Evolutionary conservation across 2,329 filamentous ascomycete species (phyloP).

Genomic region (Aschersonia sp.): DNA sequence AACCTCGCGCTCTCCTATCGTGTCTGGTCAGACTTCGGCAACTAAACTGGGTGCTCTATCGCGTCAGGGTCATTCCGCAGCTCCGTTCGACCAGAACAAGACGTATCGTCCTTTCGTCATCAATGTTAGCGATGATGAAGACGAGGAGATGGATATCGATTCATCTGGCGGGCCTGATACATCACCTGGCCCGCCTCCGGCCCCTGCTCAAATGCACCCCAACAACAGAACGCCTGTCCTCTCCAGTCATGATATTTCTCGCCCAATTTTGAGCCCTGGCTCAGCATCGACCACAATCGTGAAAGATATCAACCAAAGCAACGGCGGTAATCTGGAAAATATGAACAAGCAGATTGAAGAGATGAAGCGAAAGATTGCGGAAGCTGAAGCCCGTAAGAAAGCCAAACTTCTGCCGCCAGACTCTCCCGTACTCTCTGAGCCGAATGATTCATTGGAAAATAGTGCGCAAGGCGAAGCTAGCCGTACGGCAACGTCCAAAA

Average conservation of each 20-base stretch:
- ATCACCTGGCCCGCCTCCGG: conserved; percentile 15
- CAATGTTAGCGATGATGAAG: conserved; percentile 64
- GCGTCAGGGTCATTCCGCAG: conserved; percentile 11
- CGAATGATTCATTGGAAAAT: conserved; percentile 11
- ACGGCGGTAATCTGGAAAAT: conserved; percentile 26
- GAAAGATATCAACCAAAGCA: conserved; percentile 16
- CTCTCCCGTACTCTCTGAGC: conserved; percentile 15
- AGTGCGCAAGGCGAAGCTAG: conserved; percentile 9
- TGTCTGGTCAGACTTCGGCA: background rate
- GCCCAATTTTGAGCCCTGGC: conserved; percentile 25
- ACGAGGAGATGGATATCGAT: conserved; percentile 48
- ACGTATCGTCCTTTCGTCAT: conserved; percentile 59
- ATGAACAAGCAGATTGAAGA: conserved; percentile 46
- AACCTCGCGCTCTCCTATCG: too few species aligned
- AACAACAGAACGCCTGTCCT: conserved; percentile 28
- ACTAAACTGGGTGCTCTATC: conserved; percentile 16
- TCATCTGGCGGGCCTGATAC: conserved; percentile 30
- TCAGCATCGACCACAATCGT: conserved; percentile 22
- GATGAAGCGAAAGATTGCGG: conserved; percentile 43
- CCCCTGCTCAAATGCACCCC: conserved; percentile 21
- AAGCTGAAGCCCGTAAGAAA: conserved; percentile 41
- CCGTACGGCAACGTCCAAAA: background rate
- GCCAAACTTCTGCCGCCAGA: conserved; percentile 18
- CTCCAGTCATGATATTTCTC: conserved; percentile 22
- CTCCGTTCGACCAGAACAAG: conserved; percentile 37